A percentile compares a stretch with the other conserved stretches of the same genome.
phyloP scores from a whole-genome alignment of 2,329 filamentous ascomycete species.

The Phaeosphaeriaceae sp. region DNA sequence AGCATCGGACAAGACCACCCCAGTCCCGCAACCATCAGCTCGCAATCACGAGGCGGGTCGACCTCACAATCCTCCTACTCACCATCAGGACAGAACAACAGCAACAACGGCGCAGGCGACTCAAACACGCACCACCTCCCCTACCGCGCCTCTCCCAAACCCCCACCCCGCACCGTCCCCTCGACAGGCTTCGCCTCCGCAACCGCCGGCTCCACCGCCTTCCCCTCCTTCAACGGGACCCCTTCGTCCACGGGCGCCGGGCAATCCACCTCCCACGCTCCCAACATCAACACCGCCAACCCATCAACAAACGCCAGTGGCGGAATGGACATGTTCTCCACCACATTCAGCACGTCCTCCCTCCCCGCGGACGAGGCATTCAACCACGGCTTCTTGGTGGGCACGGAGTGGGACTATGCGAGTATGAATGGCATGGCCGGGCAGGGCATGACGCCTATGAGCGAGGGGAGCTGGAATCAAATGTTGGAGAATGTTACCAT shows the following conservation, averaged over 20 bases:
- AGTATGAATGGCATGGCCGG: conserved; percentile 18
- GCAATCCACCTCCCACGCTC: not conserved
- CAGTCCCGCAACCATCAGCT: conserved; percentile 44
- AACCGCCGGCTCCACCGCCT: not conserved
- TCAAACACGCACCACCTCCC: conserved; percentile 32
- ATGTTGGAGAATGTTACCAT: conserved; percentile 48
- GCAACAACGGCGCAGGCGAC: not conserved
- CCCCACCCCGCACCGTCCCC: no score
- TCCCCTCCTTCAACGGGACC: conserved; percentile 5
- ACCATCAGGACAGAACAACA: conserved; percentile 19
- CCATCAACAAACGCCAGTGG: not conserved
- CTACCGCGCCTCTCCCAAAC: conserved; percentile 42
- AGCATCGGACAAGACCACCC: conserved; percentile 36
- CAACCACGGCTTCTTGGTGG: conserved; percentile 29
- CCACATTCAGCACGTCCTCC: conserved; percentile 10
- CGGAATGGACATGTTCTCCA: conserved; percentile 12
- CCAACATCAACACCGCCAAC: not conserved
- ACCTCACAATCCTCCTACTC: conserved; percentile 48
- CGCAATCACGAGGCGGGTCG: conserved; percentile 39
- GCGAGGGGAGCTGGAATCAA: conserved; percentile 44
- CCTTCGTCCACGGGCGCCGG: not conserved
- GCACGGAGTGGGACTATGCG: conserved; percentile 44
- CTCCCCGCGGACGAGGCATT: conserved; percentile 21
- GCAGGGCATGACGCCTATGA: conserved; percentile 42
- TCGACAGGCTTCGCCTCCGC: conserved; percentile 7